Percentiles rank a stretch among this genome's conserved stretches.
Conservation (phyloP, 257 asterid species). For the Primulina eburnea region DNA sequence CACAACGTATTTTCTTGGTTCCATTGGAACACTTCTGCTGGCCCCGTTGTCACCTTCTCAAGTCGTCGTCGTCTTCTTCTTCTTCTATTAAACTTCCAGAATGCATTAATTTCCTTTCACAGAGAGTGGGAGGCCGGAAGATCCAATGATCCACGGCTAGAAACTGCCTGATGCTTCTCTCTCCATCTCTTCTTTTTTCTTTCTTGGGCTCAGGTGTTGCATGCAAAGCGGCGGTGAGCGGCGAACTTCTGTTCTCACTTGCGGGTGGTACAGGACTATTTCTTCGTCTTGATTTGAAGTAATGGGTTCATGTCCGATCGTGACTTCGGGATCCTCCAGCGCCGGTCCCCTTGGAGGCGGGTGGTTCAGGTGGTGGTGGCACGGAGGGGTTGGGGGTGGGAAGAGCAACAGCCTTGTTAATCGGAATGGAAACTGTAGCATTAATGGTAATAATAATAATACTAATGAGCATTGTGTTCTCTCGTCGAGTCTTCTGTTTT, state of each 20-base stretch:
- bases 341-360: constrained; percentile 27
- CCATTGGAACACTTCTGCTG: background rate
- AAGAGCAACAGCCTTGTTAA: constrained; percentile 9
- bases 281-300: constrained; percentile 1
- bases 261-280: background rate
- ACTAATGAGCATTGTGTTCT: constrained; percentile 27
- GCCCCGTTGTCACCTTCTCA: constrained; percentile 1
- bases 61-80: constrained; percentile 1
- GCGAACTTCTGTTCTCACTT: constrained; percentile 4
- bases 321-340: constrained; percentile 19
- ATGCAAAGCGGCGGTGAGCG: constrained; percentile 21
- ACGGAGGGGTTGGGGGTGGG: constrained; percentile 20
- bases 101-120: background rate
- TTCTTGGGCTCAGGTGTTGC: constrained; percentile 9
- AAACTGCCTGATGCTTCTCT: background rate
- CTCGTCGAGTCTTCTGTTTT: constrained; percentile 51
- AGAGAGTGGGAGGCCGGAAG: background rate
- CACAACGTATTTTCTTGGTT: background rate
- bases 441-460: constrained; percentile 16
- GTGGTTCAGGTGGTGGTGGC: constrained; percentile 38
- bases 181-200: background rate
- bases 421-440: constrained; percentile 13
- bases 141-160: background rate
- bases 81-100: background rate
- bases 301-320: constrained; percentile 38